Conservation (phyloP, 2,329 filamentous ascomycete genomes). For the Arthrobotrys entomopaga region DNA sequence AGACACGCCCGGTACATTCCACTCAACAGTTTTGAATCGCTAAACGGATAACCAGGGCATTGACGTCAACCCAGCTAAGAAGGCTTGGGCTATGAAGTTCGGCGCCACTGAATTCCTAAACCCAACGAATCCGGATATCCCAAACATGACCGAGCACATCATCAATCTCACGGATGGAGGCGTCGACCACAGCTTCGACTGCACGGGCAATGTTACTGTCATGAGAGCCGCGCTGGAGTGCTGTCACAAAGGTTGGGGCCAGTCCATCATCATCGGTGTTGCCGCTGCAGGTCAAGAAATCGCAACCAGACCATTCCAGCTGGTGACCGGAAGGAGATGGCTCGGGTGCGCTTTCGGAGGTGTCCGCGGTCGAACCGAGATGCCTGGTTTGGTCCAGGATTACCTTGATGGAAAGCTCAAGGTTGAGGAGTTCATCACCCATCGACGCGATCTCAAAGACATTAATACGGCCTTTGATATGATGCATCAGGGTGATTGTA, state of each 20-base stretch:
- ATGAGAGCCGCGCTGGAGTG: slow-evolving; percentile 96
- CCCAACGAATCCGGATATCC: slow-evolving; percentile 67
- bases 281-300: slow-evolving; percentile 97
- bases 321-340: slow-evolving; percentile 97
- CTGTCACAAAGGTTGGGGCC: slow-evolving; percentile 99
- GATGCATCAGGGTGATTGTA: slow-evolving; percentile 97
- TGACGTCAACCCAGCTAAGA: slow-evolving; percentile 87
- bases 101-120: slow-evolving; percentile 98
- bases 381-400: slow-evolving; percentile 85
- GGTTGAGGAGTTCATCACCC: slow-evolving; percentile 94
- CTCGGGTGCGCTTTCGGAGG: slow-evolving; percentile 97
- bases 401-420: slow-evolving; percentile 91
- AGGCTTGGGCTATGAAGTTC: slow-evolving; percentile 92
- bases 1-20: slow-evolving; percentile 63
- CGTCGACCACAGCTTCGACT: slow-evolving; percentile 99
- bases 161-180: slow-evolving; percentile 98
- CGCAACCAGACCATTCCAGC: slow-evolving; percentile 92
- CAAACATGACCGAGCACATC: slow-evolving; percentile 79
- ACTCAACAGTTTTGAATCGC: not conserved
- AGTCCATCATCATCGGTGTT: slow-evolving; percentile 97
- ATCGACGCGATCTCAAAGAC: slow-evolving; percentile 81
- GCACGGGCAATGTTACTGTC: slow-evolving; percentile 94
- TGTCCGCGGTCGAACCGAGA: slow-evolving; percentile 95
- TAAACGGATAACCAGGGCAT: slow-evolving; percentile 62
- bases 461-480: slow-evolving; percentile 91